Conservation (phyloP, 2,329 filamentous ascomycete genomes). For the Nemania sp. region DNA sequence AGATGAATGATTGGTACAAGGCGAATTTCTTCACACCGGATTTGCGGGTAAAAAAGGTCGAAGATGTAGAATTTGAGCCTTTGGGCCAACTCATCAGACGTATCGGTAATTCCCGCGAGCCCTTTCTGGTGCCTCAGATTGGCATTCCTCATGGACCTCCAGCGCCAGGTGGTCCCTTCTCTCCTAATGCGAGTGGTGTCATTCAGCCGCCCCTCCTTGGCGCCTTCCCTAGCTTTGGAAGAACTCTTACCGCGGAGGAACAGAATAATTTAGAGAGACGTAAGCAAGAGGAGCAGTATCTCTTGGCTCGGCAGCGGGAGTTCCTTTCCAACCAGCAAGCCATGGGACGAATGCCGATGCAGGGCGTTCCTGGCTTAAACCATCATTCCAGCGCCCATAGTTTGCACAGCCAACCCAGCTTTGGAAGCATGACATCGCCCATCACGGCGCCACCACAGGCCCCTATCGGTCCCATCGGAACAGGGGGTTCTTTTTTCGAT, state of each 20-base stretch:
- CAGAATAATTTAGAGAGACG: slow-evolving; percentile 95
- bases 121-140: slow-evolving; percentile 96
- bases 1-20: slow-evolving; percentile 99
- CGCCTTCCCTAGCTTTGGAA: slow-evolving; percentile 94
- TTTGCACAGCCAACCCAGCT: slow-evolving; percentile 95
- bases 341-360: slow-evolving; percentile 73
- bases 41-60: slow-evolving; percentile 89
- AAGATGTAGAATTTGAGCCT: slow-evolving; percentile 93
- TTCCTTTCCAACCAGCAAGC: slow-evolving; percentile 85
- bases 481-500: slow-evolving; percentile 75
- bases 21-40: slow-evolving; percentile 97
- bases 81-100: slow-evolving; percentile 91
- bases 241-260: slow-evolving; percentile 94
- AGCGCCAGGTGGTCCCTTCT: slow-evolving; percentile 53
- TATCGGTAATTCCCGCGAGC: slow-evolving; percentile 96
- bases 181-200: slow-evolving; percentile 57
- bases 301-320: slow-evolving; percentile 95
- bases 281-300: slow-evolving; percentile 97
- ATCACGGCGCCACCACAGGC: slow-evolving; percentile 63
- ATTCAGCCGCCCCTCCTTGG: slow-evolving; percentile 88
- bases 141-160: slow-evolving; percentile 88
- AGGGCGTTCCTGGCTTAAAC: slow-evolving; percentile 66
- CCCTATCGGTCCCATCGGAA: slow-evolving; percentile 61
- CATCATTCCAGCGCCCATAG: slow-evolving; percentile 96
- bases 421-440: slow-evolving; percentile 91